phyloP scores from a whole-genome alignment of 768 basidiomycete genomes.

The Cubamyces sp. region DNA sequence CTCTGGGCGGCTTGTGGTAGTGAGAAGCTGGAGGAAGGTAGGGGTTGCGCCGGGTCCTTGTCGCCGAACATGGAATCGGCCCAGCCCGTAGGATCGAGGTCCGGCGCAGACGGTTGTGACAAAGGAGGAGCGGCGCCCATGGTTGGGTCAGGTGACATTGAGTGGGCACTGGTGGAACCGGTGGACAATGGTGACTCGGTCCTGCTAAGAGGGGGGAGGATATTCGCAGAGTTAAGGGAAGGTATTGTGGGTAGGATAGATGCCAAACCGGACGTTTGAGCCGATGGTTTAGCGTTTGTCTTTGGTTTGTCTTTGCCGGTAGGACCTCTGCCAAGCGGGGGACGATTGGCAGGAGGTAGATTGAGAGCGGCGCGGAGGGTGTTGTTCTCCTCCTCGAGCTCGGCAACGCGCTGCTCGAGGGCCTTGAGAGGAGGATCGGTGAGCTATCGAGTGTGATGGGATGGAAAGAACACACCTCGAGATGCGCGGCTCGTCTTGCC shows the following conservation, averaged over 20 bases:
- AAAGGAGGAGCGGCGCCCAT: conserved; percentile 33
- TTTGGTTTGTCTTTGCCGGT: conserved; percentile 86
- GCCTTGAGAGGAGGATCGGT: conserved; percentile 51
- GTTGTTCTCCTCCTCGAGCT: conserved; percentile 84
- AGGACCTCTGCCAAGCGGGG: conserved; percentile 79
- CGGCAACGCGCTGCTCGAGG: conserved; percentile 77
- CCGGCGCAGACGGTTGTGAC: conserved; percentile 17
- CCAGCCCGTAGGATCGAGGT: conserved; percentile 26
- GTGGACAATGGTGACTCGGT: conserved; percentile 45
- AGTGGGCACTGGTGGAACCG: conserved; percentile 59
- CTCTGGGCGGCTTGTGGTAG: conserved; percentile 38
- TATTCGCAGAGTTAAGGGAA: conserved; percentile 24
- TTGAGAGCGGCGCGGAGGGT: conserved; percentile 72
- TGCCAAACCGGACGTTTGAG: conserved; percentile 2
- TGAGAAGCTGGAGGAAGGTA: conserved; percentile 39
- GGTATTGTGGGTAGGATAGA: conserved; percentile 22
- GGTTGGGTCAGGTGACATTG: conserved; percentile 59
- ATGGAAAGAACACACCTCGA: conserved; percentile 56
- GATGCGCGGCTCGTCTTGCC: conserved; percentile 85
- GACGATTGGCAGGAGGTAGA: conserved; percentile 73
- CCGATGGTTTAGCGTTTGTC: conserved; percentile 17
- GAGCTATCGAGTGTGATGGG: conserved; percentile 20
- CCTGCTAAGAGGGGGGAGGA: conserved; percentile 25
- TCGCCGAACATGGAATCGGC: conserved; percentile 27
- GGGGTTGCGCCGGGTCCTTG: conserved; percentile 25